Evolutionary conservation across 305 asterid genomes (phyloP).

Genomic region (Rubia balearica): DNA sequence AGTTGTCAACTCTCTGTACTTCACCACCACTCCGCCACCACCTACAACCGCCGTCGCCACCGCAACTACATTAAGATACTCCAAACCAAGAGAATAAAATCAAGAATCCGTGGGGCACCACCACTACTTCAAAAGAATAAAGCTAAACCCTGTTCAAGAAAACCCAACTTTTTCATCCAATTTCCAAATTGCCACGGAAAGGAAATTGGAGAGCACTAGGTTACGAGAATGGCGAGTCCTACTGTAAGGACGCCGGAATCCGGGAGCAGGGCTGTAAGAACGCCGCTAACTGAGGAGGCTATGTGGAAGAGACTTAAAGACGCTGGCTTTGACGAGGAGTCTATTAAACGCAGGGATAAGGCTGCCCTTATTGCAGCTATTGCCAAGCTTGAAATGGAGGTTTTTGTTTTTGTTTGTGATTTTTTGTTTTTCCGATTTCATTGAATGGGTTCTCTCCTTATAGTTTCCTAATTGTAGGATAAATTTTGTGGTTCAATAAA

Average conservation of each 20-base stretch:
- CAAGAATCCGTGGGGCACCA: not conserved
- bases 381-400: slow-evolving; percentile 90
- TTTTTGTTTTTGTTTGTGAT: slow-evolving; percentile 19
- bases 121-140: not conserved
- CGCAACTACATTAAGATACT: not conserved
- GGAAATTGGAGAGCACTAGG: slow-evolving; percentile 1
- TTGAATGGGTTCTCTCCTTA: slow-evolving; percentile 1
- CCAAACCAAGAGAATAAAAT: not conserved
- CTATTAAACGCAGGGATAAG: slow-evolving; percentile 86
- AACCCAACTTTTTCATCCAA: slow-evolving; percentile 2
- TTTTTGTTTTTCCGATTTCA: slow-evolving; percentile 10
- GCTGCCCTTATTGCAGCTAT: slow-evolving; percentile 83
- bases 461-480: not conserved
- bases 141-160: slow-evolving; percentile 8
- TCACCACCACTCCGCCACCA: not conserved
- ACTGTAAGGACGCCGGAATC: slow-evolving; percentile 31
- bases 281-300: slow-evolving; percentile 71
- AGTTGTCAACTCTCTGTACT: slow-evolving; percentile 10
- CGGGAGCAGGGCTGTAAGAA: slow-evolving; percentile 47
- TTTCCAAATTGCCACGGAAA: slow-evolving; percentile 1
- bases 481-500: not conserved
- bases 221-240: slow-evolving; percentile 42
- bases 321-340: slow-evolving; percentile 91
- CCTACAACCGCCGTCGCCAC: not conserved
- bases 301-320: slow-evolving; percentile 82